These are phyloP conservation scores for Scenedesmus sp. DNA, from an alignment of 163 green algal genomes.

Conservation along the genomic window DNA sequence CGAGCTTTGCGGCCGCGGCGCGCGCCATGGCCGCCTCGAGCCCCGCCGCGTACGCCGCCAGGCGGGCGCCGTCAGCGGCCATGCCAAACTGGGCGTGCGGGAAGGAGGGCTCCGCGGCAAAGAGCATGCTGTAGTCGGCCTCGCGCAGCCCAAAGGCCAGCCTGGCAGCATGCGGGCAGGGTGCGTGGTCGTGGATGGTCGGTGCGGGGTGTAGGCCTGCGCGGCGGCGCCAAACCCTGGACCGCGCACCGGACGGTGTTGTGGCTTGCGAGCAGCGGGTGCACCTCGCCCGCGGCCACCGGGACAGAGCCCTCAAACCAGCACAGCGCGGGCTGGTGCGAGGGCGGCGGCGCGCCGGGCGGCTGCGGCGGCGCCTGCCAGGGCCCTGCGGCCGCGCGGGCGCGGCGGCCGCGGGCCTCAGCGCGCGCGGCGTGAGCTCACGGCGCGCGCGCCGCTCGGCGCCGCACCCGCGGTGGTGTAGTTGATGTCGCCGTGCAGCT, in stretches of 20 bases:
- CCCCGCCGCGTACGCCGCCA: conserved; percentile 2
- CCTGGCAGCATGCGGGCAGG: not conserved
- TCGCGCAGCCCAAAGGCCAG: conserved; percentile 3
- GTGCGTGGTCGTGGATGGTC: not conserved
- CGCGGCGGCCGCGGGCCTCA: too few species aligned
- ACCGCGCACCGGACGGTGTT: conserved; percentile 30
- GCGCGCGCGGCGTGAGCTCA: too few species aligned
- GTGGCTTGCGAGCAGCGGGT: conserved; percentile 15
- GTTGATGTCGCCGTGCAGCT: conserved; percentile 21
- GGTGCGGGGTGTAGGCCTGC: not conserved
- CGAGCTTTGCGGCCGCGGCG: conserved; percentile 22
- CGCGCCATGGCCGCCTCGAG: conserved; percentile 5
- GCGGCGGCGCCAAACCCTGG: not conserved
- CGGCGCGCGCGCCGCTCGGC: too few species aligned
- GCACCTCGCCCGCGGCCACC: conserved; percentile 11
- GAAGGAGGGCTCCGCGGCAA: conserved; percentile 27
- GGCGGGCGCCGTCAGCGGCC: conserved; percentile 1
- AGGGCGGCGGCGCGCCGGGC: not conserved
- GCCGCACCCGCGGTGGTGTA: conserved; percentile 22
- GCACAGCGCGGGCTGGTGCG: conserved; percentile 18
- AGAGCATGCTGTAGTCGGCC: conserved; percentile 18
- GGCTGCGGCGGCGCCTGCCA: not conserved
- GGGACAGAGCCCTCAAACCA: conserved; percentile 4
- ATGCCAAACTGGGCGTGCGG: conserved; percentile 35
- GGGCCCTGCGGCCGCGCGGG: not conserved